phyloP scores from a whole-genome alignment of 148 eudicot species.

The Vaccinium vitisidaea region DNA sequence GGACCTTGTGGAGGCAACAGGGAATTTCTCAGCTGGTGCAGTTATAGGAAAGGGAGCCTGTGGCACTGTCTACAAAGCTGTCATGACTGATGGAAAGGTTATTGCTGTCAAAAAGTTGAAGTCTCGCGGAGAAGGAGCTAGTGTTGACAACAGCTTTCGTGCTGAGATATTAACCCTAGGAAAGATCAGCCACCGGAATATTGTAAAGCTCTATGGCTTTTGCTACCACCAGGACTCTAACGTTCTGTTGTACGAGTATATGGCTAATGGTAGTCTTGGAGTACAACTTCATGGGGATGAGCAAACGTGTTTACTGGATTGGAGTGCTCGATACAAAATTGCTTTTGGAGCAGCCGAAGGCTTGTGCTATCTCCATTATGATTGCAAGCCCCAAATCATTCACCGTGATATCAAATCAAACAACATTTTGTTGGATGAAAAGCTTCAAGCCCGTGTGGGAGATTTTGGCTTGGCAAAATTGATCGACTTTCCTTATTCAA shows the following conservation, averaged over 20 bases:
- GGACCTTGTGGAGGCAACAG: slow-evolving; percentile 70
- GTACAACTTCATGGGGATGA: slow-evolving; percentile 55
- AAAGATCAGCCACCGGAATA: slow-evolving; percentile 73
- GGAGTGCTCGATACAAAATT: slow-evolving; percentile 63
- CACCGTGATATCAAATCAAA: slow-evolving; percentile 90
- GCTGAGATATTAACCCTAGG: slow-evolving; percentile 89
- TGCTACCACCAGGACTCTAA: slow-evolving; percentile 78
- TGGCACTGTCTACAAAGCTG: slow-evolving; percentile 79
- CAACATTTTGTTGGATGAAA: slow-evolving; percentile 69
- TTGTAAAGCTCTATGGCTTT: slow-evolving; percentile 77
- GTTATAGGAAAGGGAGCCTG: slow-evolving; percentile 79
- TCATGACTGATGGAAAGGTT: slow-evolving; percentile 46
- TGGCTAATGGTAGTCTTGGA: slow-evolving; percentile 85
- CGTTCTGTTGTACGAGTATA: slow-evolving; percentile 70
- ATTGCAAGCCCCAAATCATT: slow-evolving; percentile 79
- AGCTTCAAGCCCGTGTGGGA: slow-evolving; percentile 73
- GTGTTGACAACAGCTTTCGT: slow-evolving; percentile 60
- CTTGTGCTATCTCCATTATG: slow-evolving; percentile 72
- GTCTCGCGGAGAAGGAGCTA: slow-evolving; percentile 57
- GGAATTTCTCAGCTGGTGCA: slow-evolving; percentile 51
- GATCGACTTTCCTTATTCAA: slow-evolving; percentile 70
- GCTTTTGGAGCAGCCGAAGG: slow-evolving; percentile 95
- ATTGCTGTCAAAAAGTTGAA: slow-evolving; percentile 76
- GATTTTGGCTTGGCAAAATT: slow-evolving; percentile 94
- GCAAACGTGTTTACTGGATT: slow-evolving; percentile 43